Conservation (phyloP, 306 rosid genomes). For the Luffa acutangula region DNA sequence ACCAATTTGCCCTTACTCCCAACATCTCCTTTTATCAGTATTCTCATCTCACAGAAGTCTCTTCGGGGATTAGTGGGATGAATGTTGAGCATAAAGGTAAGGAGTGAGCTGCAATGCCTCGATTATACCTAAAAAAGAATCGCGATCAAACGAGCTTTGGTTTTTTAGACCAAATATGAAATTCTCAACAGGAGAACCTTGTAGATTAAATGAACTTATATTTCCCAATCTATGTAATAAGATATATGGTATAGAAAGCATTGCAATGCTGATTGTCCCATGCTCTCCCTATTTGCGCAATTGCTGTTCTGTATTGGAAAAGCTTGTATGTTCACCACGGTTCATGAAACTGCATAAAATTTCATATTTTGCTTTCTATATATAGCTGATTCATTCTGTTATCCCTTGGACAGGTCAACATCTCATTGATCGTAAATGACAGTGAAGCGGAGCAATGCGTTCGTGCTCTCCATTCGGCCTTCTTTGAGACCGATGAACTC, state of each 20-base stretch:
- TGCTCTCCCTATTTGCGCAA: background rate
- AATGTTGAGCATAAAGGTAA: background rate
- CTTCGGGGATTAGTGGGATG: background rate
- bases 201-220: background rate
- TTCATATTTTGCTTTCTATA: background rate
- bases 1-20: too few species aligned
- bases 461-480: slow-evolving; percentile 64
- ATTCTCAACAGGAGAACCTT: background rate
- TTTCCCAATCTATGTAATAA: background rate
- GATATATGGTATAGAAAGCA: background rate
- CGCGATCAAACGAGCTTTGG: background rate
- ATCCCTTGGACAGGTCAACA: slow-evolving; percentile 53
- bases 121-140: background rate
- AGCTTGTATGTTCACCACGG: background rate
- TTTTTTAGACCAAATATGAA: background rate
- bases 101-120: background rate
- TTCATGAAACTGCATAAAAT: background rate
- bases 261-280: background rate
- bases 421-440: slow-evolving; percentile 84
- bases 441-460: slow-evolving; percentile 79
- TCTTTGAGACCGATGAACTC: slow-evolving; percentile 42
- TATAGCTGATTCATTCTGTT: slow-evolving; percentile 10
- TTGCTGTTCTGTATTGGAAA: background rate
- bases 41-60: background rate
- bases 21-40: too few species aligned